Conservation (phyloP, 2,329 filamentous ascomycete genomes). For the Pseudocercospora ulei region DNA sequence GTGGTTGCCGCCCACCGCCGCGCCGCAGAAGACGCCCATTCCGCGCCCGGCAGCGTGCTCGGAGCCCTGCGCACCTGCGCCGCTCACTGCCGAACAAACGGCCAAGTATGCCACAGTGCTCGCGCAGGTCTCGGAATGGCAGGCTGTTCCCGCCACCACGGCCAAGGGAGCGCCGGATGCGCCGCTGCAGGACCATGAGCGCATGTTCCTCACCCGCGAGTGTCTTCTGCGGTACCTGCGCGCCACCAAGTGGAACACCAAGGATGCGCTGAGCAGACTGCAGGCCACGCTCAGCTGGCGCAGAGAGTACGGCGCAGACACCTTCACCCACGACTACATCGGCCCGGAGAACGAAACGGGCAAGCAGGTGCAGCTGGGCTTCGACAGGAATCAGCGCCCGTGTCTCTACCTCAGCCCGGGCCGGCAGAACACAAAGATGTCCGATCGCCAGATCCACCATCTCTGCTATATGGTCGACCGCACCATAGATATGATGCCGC, state of each 20-base stretch:
- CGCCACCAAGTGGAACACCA: conserved; percentile 78
- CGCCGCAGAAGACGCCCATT: conserved; percentile 32
- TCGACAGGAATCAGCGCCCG: conserved; percentile 72
- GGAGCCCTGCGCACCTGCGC: conserved; percentile 47
- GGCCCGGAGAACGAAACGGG: conserved; percentile 91
- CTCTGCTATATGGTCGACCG: conserved; percentile 93
- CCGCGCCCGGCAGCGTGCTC: conserved; percentile 40
- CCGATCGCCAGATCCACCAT: conserved; percentile 81
- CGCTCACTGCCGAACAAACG: conserved; percentile 66
- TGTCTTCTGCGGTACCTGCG: conserved; percentile 87
- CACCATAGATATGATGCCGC: conserved; percentile 74
- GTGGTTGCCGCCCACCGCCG: conserved; percentile 27
- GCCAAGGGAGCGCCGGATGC: conserved; percentile 50
- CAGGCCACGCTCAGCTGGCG: conserved; percentile 77
- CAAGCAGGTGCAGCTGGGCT: conserved; percentile 84
- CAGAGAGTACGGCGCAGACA: conserved; percentile 74
- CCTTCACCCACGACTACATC: conserved; percentile 74
- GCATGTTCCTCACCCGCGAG: conserved; percentile 82
- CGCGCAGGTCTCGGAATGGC: conserved; percentile 59
- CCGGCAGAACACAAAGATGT: conserved; percentile 82
- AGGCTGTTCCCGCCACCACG: conserved; percentile 55
- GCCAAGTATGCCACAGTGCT: conserved; percentile 73
- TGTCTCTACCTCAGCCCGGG: conserved; percentile 85
- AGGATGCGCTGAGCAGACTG: conserved; percentile 68
- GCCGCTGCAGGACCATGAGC: conserved; percentile 67